Percentiles rank a stretch among this genome's conserved stretches.
phyloP scores from a whole-genome alignment of 2,329 filamentous ascomycete species.

The Sordariomycetes sp. region DNA sequence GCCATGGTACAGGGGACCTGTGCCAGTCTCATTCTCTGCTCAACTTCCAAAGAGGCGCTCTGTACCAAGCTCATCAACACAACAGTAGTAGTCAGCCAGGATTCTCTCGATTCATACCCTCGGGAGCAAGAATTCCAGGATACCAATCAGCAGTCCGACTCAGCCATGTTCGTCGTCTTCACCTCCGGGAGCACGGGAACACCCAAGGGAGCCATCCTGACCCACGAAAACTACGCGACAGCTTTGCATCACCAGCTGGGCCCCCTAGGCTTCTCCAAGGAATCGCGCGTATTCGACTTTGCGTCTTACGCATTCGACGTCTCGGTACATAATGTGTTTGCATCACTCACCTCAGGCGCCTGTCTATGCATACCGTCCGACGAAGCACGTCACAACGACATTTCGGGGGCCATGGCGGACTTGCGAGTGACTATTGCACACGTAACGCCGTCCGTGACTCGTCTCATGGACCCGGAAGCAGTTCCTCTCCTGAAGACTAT shows the following conservation, averaged over 20 bases:
- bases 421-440: conserved; percentile 13
- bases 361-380: not conserved
- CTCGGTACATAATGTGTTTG: not conserved
- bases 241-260: too few species aligned
- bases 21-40: too few species aligned
- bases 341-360: not conserved
- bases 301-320: not conserved
- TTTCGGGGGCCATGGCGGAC: not conserved
- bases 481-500: too few species aligned
- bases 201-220: conserved; percentile 50
- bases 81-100: too few species aligned
- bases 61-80: too few species aligned
- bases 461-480: too few species aligned
- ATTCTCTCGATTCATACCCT: too few species aligned
- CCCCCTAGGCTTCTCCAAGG: conserved; percentile 14
- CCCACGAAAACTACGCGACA: conserved; percentile 27
- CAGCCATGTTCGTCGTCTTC: conserved; percentile 30
- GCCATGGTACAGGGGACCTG: too few species aligned
- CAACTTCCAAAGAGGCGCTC: too few species aligned
- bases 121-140: too few species aligned
- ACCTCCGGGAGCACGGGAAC: conserved; percentile 55
- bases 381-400: not conserved
- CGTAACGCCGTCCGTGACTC: not conserved
- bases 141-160: too few species aligned
- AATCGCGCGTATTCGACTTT: not conserved